Evolutionary conservation across 345 rosid genomes (phyloP).

Genomic region (Draba incana): DNA sequence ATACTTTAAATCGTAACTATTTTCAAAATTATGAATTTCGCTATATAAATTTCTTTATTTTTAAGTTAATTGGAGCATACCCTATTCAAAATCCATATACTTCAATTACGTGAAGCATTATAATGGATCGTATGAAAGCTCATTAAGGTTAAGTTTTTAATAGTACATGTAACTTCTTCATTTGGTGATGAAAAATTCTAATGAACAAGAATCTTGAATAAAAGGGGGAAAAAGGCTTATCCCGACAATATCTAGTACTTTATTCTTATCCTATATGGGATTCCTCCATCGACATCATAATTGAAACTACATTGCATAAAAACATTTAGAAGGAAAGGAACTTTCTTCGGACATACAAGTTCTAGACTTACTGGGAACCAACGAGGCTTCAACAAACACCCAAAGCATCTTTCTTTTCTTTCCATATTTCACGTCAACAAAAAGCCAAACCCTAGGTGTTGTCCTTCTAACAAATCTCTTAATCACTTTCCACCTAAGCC

Average conservation of each 20-base stretch:
- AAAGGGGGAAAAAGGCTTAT: constrained; percentile 4
- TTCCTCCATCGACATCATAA: constrained; percentile 34
- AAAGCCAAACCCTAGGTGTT: constrained; percentile 34
- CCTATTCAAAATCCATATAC: not conserved
- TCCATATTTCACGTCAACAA: constrained; percentile 37
- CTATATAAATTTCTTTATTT: not conserved
- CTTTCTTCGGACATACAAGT: constrained; percentile 27
- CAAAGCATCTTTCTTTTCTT: constrained; percentile 25
- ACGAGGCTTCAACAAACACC: constrained; percentile 39
- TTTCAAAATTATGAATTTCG: no score
- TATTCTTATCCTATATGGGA: constrained; percentile 34
- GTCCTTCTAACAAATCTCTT: constrained; percentile 17
- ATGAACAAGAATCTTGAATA: not conserved
- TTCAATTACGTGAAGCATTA: not conserved
- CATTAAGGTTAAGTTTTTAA: not conserved
- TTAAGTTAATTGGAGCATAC: not conserved
- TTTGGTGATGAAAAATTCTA: not conserved
- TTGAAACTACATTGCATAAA: constrained; percentile 20
- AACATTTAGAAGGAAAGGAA: constrained; percentile 24
- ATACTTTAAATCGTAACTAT: no score
- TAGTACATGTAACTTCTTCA: constrained; percentile 1
- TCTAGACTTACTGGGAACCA: constrained; percentile 25
- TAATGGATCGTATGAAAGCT: not conserved
- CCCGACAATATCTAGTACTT: constrained; percentile 41
- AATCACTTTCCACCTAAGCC: constrained; percentile 34